Evolutionary conservation across 768 basidiomycete species (phyloP).

Genomic region (Boletus sp.): DNA sequence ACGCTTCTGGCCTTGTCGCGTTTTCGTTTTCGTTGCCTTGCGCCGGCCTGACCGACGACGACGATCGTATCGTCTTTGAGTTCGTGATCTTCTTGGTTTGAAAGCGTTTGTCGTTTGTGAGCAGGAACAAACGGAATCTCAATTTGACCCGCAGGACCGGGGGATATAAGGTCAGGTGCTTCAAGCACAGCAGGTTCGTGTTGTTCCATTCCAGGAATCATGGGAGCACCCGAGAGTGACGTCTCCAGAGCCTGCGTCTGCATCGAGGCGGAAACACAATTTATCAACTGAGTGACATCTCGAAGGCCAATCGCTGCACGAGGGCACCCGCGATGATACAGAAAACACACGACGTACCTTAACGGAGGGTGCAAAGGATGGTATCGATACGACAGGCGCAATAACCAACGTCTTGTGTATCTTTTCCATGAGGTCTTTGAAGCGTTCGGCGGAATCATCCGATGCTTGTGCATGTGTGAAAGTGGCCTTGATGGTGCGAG

Average conservation of each 20-base stretch:
- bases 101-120: constrained; percentile 44
- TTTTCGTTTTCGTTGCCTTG: constrained; percentile 64
- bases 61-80: constrained; percentile 64
- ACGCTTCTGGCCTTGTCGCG: constrained; percentile 19
- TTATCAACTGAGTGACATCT: constrained; percentile 3
- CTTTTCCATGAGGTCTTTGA: constrained; percentile 55
- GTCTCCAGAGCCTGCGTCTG: constrained; percentile 7
- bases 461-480: constrained; percentile 1
- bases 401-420: constrained; percentile 68
- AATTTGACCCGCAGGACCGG: constrained; percentile 45
- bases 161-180: constrained; percentile 18
- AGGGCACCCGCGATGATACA: neutral
- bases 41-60: constrained; percentile 62
- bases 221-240: neutral
- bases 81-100: constrained; percentile 9
- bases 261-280: neutral
- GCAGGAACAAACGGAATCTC: constrained; percentile 82
- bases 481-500: constrained; percentile 11
- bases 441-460: constrained; percentile 29
- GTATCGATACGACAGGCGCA: constrained; percentile 49
- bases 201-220: constrained; percentile 1
- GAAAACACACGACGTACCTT: constrained; percentile 17
- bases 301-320: neutral
- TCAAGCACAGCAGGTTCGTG: neutral
- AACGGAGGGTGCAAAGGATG: constrained; percentile 4